A percentile compares a stretch with the other conserved stretches of the same genome.
Conservation (phyloP, 148 eudicot species). For the Euryodendron excelsum region DNA sequence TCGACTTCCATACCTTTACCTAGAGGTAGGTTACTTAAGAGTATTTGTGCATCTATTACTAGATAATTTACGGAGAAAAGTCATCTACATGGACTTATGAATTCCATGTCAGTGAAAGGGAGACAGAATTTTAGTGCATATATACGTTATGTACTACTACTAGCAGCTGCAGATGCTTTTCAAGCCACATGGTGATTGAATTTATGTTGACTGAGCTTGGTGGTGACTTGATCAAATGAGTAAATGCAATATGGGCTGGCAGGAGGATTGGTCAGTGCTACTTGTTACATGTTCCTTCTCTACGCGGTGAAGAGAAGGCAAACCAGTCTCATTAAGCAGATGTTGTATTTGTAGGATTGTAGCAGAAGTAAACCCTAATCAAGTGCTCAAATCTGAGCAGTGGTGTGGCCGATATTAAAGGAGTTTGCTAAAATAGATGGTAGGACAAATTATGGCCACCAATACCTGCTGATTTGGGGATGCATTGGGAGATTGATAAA, state of each 20-base stretch:
- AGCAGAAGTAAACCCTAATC: neutral
- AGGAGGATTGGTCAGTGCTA: neutral
- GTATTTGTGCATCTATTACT: no score
- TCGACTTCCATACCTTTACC: neutral
- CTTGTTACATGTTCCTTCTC: neutral
- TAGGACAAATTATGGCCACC: neutral
- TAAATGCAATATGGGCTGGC: neutral
- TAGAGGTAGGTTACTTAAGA: no score
- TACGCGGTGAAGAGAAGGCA: neutral
- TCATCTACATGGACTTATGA: neutral
- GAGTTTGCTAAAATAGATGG: neutral
- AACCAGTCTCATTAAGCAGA: neutral
- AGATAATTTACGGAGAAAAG: neutral
- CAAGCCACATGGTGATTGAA: neutral
- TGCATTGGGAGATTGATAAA: neutral
- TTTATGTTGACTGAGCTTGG: neutral
- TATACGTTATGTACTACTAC: neutral
- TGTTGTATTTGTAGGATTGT: neutral
- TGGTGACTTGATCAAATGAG: neutral
- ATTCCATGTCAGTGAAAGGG: neutral
- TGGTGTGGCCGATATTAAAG: neutral
- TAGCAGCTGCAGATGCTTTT: neutral
- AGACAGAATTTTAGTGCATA: no score
- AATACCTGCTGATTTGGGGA: neutral
- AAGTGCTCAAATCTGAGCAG: neutral